Evolutionary conservation across 257 asterid genomes (phyloP).

Genomic region (Primulina tabacum): DNA sequence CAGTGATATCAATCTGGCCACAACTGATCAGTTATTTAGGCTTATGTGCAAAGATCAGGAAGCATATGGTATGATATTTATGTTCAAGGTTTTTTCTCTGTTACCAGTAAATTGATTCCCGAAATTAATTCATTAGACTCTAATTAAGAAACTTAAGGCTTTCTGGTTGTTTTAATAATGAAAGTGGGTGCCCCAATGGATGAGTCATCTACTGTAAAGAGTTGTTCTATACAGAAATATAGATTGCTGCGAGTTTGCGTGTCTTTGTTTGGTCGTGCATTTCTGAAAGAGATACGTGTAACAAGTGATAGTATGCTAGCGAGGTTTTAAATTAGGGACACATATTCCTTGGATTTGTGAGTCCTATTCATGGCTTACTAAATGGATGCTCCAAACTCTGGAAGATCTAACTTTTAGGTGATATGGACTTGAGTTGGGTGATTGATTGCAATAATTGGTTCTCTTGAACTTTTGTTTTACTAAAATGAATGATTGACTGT

Average conservation of each 20-base stretch:
- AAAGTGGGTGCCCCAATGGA: not conserved
- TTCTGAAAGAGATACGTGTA: constrained; percentile 1
- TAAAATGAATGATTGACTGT: not conserved
- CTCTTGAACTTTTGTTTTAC: not conserved
- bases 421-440: not conserved
- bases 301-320: constrained; percentile 8
- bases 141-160: not conserved
- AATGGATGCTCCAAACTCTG: not conserved
- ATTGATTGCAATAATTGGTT: not conserved
- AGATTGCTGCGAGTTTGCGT: not conserved
- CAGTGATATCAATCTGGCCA: constrained; percentile 88
- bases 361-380: constrained; percentile 10
- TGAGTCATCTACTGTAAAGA: constrained; percentile 3
- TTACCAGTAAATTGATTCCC: constrained; percentile 9
- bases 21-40: constrained; percentile 76
- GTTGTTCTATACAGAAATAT: constrained; percentile 1
- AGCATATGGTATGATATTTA: constrained; percentile 66
- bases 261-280: not conserved
- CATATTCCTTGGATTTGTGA: not conserved
- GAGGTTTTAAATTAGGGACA: constrained; percentile 1
- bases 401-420: not conserved
- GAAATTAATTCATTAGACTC: not conserved
- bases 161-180: not conserved
- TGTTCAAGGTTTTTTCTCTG: constrained; percentile 10
- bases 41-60: constrained; percentile 78